Evolutionary conservation across 108 stramenopile species (phyloP).

Genomic region (Cyclotella distinguenda): DNA sequence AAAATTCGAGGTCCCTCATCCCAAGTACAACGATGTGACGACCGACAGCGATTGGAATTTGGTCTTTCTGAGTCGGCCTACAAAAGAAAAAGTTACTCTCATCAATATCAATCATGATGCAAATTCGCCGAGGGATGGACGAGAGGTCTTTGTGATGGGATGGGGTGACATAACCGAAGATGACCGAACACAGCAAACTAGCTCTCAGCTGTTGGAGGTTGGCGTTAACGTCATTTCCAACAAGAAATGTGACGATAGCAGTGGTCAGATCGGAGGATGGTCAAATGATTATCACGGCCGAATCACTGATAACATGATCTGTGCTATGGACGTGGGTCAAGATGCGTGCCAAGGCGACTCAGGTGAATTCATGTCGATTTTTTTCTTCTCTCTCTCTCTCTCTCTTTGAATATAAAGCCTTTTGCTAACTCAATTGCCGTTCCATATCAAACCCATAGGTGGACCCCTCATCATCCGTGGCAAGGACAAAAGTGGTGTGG

Average conservation of each 20-base stretch:
- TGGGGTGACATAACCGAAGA: slow-evolving; percentile 22
- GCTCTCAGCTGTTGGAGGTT: slow-evolving; percentile 1
- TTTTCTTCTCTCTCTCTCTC: background rate
- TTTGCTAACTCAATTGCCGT: too few species aligned
- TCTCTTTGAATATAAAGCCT: too few species aligned
- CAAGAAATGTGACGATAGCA: slow-evolving; percentile 33
- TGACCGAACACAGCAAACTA: background rate
- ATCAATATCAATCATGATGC: slow-evolving; percentile 5
- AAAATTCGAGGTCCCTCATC: slow-evolving; percentile 1
- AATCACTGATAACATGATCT: slow-evolving; percentile 41
- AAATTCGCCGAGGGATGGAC: background rate
- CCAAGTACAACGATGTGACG: slow-evolving; percentile 1
- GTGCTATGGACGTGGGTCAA: slow-evolving; percentile 40
- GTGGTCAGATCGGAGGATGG: slow-evolving; percentile 16
- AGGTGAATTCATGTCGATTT: background rate
- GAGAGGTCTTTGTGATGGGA: slow-evolving; percentile 16
- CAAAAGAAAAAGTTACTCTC: background rate
- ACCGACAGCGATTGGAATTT: slow-evolving; percentile 27
- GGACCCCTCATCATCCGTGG: slow-evolving; percentile 39
- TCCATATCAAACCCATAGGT: too few species aligned
- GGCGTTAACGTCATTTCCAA: slow-evolving; percentile 17
- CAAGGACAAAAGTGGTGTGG: background rate
- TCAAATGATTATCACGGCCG: slow-evolving; percentile 15
- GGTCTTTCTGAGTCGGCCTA: slow-evolving; percentile 10
- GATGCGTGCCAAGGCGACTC: slow-evolving; percentile 65